Evolutionary conservation across 805 yeast species (phyloP).

Genomic region (Wickerhamiella shivajii): DNA sequence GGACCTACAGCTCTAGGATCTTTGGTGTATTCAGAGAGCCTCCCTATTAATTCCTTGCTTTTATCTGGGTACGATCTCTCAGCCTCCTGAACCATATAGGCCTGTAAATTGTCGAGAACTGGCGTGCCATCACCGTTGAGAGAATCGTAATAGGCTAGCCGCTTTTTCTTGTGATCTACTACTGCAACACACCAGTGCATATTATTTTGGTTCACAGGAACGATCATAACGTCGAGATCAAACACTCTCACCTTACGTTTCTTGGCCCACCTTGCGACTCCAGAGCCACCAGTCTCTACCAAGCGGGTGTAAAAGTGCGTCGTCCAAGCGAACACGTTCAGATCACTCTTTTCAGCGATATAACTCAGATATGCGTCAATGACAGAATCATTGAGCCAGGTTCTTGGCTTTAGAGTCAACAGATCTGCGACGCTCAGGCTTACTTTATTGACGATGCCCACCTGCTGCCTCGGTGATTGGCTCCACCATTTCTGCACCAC

Average conservation of each 20-base stretch:
- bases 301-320: slow-evolving; percentile 78
- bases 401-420: slow-evolving; percentile 48
- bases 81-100: slow-evolving; percentile 58
- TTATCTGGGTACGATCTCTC: slow-evolving; percentile 32
- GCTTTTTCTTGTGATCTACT: slow-evolving; percentile 43
- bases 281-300: slow-evolving; percentile 55
- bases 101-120: slow-evolving; percentile 34
- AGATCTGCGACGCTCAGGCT: slow-evolving; percentile 56
- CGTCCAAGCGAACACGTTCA: slow-evolving; percentile 46
- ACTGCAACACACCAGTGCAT: slow-evolving; percentile 90
- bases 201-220: slow-evolving; percentile 72
- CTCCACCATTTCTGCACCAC: slow-evolving; percentile 1
- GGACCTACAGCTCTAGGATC: slow-evolving; percentile 38
- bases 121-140: slow-evolving; percentile 32
- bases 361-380: slow-evolving; percentile 67
- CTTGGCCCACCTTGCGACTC: slow-evolving; percentile 77
- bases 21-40: slow-evolving; percentile 22
- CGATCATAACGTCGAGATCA: slow-evolving; percentile 48
- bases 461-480: not conserved
- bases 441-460: slow-evolving; percentile 25
- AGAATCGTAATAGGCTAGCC: slow-evolving; percentile 68
- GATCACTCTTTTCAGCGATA: slow-evolving; percentile 29
- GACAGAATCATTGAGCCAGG: slow-evolving; percentile 84
- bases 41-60: slow-evolving; percentile 20
- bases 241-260: slow-evolving; percentile 55